A percentile compares a stretch with the other conserved stretches of the same genome.
Conservation (phyloP, 371 early-diverging fungal species). For the Fennellomyces sp. region DNA sequence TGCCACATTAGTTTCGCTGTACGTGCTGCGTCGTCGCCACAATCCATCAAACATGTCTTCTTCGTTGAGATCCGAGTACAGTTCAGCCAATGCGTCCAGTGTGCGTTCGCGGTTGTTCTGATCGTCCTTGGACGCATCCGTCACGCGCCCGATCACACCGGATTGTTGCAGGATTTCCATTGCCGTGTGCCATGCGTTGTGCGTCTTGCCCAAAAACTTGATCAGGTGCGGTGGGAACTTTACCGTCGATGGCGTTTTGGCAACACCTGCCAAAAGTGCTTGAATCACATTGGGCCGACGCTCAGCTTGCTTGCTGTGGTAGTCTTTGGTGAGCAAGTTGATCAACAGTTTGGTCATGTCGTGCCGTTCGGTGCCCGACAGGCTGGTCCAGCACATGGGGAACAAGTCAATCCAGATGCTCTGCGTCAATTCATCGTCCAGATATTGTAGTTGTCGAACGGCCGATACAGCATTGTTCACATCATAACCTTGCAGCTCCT, state of each 20-base stretch:
- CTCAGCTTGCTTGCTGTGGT: constrained; percentile 81
- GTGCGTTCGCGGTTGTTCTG: constrained; percentile 87
- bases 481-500: constrained; percentile 56
- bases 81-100: constrained; percentile 86
- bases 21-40: constrained; percentile 92
- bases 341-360: constrained; percentile 83
- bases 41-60: constrained; percentile 93
- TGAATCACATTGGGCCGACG: constrained; percentile 93
- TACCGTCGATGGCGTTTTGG: constrained; percentile 72
- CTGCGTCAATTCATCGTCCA: constrained; percentile 71
- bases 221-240: constrained; percentile 92
- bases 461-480: constrained; percentile 55
- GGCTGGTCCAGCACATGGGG: constrained; percentile 79
- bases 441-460: constrained; percentile 72
- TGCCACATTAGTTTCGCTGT: constrained; percentile 95
- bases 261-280: constrained; percentile 85
- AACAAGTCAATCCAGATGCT: constrained; percentile 89
- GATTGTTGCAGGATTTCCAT: constrained; percentile 74
- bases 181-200: constrained; percentile 91
- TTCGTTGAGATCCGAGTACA: constrained; percentile 81
- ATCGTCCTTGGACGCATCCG: constrained; percentile 76
- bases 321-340: constrained; percentile 87
- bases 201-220: constrained; percentile 88
- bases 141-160: constrained; percentile 43
- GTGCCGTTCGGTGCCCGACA: constrained; percentile 78